Conservation (phyloP, 2,329 filamentous ascomycete species). For the Pestalotiopsis sp. region DNA sequence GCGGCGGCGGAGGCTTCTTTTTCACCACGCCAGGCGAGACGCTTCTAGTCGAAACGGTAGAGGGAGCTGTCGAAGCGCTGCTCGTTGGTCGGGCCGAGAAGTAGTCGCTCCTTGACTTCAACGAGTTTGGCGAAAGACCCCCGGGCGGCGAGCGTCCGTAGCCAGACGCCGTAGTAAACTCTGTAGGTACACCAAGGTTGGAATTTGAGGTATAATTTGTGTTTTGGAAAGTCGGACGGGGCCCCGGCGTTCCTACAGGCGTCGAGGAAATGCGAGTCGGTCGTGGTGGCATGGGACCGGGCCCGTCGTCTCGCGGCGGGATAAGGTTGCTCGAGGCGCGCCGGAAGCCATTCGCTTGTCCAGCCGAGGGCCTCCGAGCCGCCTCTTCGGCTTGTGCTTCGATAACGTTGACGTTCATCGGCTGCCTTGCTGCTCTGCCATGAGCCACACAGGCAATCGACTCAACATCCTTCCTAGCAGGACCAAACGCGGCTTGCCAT, state of each 20-base stretch:
- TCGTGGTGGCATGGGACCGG: conserved; percentile 30
- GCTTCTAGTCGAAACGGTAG: conserved; percentile 27
- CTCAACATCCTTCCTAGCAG: conserved; percentile 68
- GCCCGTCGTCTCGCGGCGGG: conserved; percentile 24
- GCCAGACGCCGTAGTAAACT: conserved; percentile 47
- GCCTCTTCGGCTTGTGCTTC: conserved; percentile 24
- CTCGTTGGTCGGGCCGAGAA: conserved; percentile 25
- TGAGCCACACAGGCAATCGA: conserved; percentile 62
- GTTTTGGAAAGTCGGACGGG: conserved; percentile 27
- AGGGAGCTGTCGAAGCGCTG: conserved; percentile 26
- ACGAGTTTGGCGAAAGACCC: conserved; percentile 30
- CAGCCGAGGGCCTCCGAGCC: conserved; percentile 25
- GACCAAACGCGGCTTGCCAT: conserved; percentile 66
- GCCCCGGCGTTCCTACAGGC: conserved; percentile 23
- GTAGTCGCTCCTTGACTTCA: conserved; percentile 30
- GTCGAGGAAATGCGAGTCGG: conserved; percentile 38
- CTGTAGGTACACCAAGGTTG: conserved; percentile 40
- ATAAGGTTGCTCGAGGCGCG: conserved; percentile 46
- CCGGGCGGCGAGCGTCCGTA: conserved; percentile 22
- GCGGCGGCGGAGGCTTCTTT: conserved; percentile 77
- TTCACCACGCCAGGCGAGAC: conserved; percentile 47
- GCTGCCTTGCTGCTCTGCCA: conserved; percentile 65
- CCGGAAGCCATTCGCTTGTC: conserved; percentile 36
- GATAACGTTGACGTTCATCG: conserved; percentile 36
- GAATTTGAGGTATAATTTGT: conserved; percentile 16